phyloP scores from a whole-genome alignment of 345 rosid genomes.

The Hibiscus trionum region DNA sequence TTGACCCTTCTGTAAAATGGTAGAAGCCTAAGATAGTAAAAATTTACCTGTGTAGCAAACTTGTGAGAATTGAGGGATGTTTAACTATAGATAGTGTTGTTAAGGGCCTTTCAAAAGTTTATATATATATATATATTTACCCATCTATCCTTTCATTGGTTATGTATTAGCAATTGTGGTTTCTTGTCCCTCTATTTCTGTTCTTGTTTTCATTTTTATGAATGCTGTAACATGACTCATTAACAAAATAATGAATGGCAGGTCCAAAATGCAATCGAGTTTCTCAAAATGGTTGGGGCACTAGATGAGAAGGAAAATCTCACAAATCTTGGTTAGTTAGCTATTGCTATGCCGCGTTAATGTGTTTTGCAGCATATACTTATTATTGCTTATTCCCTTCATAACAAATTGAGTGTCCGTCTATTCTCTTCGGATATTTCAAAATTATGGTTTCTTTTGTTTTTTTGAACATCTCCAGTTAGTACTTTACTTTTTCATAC shows the following conservation, averaged over 20 bases:
- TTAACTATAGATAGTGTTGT: not conserved
- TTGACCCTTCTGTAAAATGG: not conserved
- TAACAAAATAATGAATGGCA: constrained; percentile 23
- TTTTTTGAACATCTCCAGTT: not conserved
- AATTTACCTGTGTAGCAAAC: not conserved
- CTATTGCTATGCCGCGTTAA: constrained; percentile 11
- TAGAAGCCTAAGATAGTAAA: not conserved
- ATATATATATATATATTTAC: not conserved
- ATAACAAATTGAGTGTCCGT: not conserved
- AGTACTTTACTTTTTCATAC: not conserved
- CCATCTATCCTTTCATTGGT: not conserved
- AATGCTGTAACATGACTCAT: not conserved
- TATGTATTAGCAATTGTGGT: not conserved
- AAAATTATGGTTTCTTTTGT: constrained; percentile 15
- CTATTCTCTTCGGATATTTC: not conserved
- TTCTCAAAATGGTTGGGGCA: constrained; percentile 89
- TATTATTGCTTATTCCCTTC: not conserved
- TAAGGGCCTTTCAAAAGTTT: not conserved
- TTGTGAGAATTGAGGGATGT: not conserved
- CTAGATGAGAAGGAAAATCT: constrained; percentile 85
- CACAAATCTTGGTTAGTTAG: constrained; percentile 80
- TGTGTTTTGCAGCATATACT: not conserved
- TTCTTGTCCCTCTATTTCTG: not conserved
- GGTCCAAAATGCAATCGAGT: constrained; percentile 94
- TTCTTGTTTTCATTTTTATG: not conserved